Evolutionary conservation across 2,329 filamentous ascomycete species (phyloP).

Genomic region (Bisporella sp.): DNA sequence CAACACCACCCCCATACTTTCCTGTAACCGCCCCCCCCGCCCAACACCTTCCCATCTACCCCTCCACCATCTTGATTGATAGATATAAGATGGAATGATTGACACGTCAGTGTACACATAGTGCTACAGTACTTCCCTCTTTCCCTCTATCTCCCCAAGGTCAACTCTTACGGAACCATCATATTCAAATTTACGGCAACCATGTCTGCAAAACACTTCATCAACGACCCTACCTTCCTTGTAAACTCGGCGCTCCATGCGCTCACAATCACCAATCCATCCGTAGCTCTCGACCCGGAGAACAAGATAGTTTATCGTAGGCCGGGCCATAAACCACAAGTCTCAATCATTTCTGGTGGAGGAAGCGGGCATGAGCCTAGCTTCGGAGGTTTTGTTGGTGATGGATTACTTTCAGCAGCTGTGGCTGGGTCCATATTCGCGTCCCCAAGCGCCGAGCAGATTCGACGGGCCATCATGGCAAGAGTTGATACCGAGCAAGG

Average conservation of each 20-base stretch:
- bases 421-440: slow-evolving; percentile 87
- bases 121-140: background rate
- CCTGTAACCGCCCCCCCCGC: no score
- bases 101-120: no score
- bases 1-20: no score
- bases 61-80: no score
- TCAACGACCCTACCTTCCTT: slow-evolving; percentile 74
- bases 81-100: no score
- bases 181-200: slow-evolving; percentile 3
- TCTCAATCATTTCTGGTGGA: slow-evolving; percentile 81
- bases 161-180: background rate
- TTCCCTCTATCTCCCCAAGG: background rate
- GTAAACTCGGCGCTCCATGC: slow-evolving; percentile 71
- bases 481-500: slow-evolving; percentile 66
- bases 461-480: slow-evolving; percentile 66
- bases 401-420: slow-evolving; percentile 70
- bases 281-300: slow-evolving; percentile 65
- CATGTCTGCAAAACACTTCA: slow-evolving; percentile 73
- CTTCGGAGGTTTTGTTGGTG: slow-evolving; percentile 79
- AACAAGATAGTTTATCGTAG: slow-evolving; percentile 83
- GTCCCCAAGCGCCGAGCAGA: slow-evolving; percentile 73
- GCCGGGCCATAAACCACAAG: slow-evolving; percentile 50
- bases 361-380: slow-evolving; percentile 87
- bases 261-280: slow-evolving; percentile 78
- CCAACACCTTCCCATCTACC: no score